These are phyloP conservation scores for Penicillium parvum DNA, from an alignment of 495 filamentous ascomycete genomes.

Conservation along the genomic window DNA sequence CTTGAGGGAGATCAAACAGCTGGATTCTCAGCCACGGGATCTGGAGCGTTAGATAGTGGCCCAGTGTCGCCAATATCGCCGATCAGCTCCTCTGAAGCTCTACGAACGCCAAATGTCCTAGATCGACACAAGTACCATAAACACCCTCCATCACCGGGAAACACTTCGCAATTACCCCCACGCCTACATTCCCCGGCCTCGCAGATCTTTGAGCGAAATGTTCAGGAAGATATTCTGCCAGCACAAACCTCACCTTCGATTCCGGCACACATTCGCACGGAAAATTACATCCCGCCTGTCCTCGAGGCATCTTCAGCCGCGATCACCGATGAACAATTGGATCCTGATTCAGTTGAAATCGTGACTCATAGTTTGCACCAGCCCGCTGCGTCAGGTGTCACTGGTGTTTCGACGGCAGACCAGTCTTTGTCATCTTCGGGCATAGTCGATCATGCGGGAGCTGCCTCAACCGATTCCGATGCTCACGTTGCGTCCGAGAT, in stretches of 20 bases:
- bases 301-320: conserved; percentile 84
- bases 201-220: conserved; percentile 91
- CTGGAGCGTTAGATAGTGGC: conserved; percentile 11
- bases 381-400: conserved; percentile 61
- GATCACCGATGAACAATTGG: conserved; percentile 62
- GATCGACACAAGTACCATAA: conserved; percentile 34
- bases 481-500: conserved; percentile 58
- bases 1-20: conserved; percentile 6
- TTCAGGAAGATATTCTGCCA: conserved; percentile 70
- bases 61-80: conserved; percentile 23
- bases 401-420: conserved; percentile 40
- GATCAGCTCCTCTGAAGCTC: conserved; percentile 36
- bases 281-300: conserved; percentile 88
- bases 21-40: conserved; percentile 1
- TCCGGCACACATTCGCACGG: conserved; percentile 82
- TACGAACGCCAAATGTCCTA: conserved; percentile 18
- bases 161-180: conserved; percentile 50
- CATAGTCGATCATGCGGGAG: conserved; percentile 47
- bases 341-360: conserved; percentile 75
- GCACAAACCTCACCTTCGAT: conserved; percentile 61
- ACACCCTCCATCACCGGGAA: conserved; percentile 45
- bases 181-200: conserved; percentile 62
- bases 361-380: conserved; percentile 78
- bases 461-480: conserved; percentile 48
- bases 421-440: conserved; percentile 30